phyloP scores from a whole-genome alignment of 2,329 filamentous ascomycete genomes.

The Apiospora sp. region DNA sequence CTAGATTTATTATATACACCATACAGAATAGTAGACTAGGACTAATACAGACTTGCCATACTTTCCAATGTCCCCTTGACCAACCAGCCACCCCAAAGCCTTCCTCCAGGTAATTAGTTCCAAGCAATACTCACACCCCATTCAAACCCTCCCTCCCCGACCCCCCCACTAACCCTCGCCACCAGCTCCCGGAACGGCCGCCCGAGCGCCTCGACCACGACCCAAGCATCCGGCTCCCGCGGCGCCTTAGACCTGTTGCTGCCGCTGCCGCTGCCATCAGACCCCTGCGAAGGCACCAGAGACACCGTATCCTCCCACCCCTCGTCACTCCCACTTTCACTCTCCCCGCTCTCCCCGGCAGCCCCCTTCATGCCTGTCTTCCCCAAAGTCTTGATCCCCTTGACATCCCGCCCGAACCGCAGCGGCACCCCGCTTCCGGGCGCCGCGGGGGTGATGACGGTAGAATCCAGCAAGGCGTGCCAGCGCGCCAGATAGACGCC shows the following conservation, averaged over 20 bases:
- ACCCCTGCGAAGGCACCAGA: background rate
- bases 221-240: slow-evolving; percentile 14
- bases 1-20: too few relatives aligned
- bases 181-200: slow-evolving; percentile 35
- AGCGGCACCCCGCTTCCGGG: slow-evolving; percentile 47
- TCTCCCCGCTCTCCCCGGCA: background rate
- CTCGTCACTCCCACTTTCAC: background rate
- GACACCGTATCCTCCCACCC: background rate
- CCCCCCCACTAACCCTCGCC: slow-evolving; percentile 29
- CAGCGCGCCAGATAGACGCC: slow-evolving; percentile 77
- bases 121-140: too few relatives aligned
- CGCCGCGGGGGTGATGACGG: slow-evolving; percentile 69
- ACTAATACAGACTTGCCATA: background rate
- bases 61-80: too few relatives aligned
- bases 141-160: background rate
- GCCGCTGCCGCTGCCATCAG: background rate
- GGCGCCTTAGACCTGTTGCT: background rate
- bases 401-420: slow-evolving; percentile 1
- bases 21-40: too few relatives aligned
- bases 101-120: too few relatives aligned
- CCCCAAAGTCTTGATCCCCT: background rate
- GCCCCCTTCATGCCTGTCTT: slow-evolving; percentile 20
- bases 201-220: slow-evolving; percentile 35
- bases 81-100: too few relatives aligned
- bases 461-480: slow-evolving; percentile 76